Evolutionary conservation across 768 basidiomycete genomes (phyloP).

Genomic region (Leccinum pellstonianum): DNA sequence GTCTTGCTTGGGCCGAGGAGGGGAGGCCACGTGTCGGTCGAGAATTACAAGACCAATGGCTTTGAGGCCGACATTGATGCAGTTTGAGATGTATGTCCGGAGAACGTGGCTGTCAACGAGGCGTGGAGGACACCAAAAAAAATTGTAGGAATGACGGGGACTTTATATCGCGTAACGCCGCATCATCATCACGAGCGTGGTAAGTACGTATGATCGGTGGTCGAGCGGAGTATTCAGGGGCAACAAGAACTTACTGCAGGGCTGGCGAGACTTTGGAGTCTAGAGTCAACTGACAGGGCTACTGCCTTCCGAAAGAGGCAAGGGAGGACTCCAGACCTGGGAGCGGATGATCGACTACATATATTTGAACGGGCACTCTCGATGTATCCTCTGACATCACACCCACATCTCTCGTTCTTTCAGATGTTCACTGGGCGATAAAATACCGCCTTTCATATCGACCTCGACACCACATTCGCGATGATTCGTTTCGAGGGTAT

Average conservation of each 20-base stretch:
- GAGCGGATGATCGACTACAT: slow-evolving; percentile 23
- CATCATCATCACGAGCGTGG: background rate
- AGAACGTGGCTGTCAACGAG: slow-evolving; percentile 17
- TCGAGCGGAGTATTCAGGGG: slow-evolving; percentile 6
- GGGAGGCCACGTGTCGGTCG: slow-evolving; percentile 1
- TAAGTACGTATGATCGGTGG: background rate
- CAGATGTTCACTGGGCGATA: slow-evolving; percentile 8
- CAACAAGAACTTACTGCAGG: background rate
- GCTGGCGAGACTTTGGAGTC: slow-evolving; percentile 8
- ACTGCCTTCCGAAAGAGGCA: slow-evolving; percentile 26
- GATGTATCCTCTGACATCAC: slow-evolving; percentile 16
- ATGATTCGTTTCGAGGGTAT: slow-evolving; percentile 83
- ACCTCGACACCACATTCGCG: background rate
- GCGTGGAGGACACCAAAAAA: slow-evolving; percentile 14
- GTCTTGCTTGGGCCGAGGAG: background rate
- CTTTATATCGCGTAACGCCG: background rate
- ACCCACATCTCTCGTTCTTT: background rate
- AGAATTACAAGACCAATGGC: background rate
- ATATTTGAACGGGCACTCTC: slow-evolving; percentile 23
- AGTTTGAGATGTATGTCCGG: background rate
- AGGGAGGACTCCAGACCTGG: slow-evolving; percentile 13
- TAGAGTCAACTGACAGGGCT: slow-evolving; percentile 21
- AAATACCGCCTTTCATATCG: slow-evolving; percentile 2
- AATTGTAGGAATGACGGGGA: background rate
- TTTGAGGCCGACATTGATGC: background rate